Base-by-base conservation (phyloP, 495 filamentous ascomycete species). In the Tuber melanosporum region DNA sequence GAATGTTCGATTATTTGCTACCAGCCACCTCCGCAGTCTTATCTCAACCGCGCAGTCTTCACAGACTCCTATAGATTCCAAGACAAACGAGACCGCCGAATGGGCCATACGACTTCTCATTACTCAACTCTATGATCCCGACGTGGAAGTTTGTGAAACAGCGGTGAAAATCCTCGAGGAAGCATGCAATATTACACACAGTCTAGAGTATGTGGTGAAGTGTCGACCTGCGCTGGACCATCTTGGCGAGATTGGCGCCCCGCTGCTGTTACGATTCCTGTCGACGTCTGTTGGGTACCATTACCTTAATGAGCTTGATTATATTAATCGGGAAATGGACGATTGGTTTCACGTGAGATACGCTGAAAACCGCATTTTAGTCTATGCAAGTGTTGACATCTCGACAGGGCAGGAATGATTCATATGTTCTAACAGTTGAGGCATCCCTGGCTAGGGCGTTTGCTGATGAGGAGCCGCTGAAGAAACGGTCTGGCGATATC, bases 271-370 rank as follows among this genome's bases (percentile, higher is more conserved):
- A 75, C 91, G 85, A 76, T 99, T 99, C 83, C 84, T 99, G 73
- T 97, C 94, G 4, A 98, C 96, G 0, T 96, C 93, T 0, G 92
- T 98, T 46, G 95, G 95, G 8, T 99, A 99, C 79, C 94, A 98
- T 85, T 99, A 99, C 84, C 87, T 99, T 6, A 93, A 99, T 84
- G 95, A 94, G 12, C 87, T 99, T 26, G 95, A 99, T 84, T 99
- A 99, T 80, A 99, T 99, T 83, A 95, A 93, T 62, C 94, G 95
- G 80, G 96, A 98, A 83, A 99, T 99, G 95, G 95, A 99, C 82
- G 95, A 98, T 84, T 99, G 95, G 95, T 99, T 98, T 83, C 89
- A 93, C 49, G 85, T 86, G 79, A 73, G 81, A 80, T 52, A 69
- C 19, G 43, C 57, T 12, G 26, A 41, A n/a, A 44, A 73, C 41